Conservation (phyloP, 2,329 filamentous ascomycete genomes). For the Colletotrichum sp. region DNA sequence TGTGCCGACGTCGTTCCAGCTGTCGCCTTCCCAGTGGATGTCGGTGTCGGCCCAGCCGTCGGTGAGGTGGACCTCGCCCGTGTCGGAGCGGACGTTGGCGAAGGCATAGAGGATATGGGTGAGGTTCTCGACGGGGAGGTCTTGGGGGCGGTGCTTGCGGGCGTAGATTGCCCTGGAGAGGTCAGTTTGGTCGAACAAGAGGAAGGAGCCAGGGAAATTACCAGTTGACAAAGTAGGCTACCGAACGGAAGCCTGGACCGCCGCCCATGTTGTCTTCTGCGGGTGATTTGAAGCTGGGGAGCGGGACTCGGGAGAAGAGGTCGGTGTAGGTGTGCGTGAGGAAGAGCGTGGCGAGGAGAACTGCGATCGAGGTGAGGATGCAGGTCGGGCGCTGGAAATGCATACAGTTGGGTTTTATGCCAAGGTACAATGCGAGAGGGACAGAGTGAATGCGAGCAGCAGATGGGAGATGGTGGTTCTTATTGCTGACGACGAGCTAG, state of each 20-base stretch:
- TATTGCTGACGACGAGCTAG: not conserved
- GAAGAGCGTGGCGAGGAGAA: constrained; percentile 25
- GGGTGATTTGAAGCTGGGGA: not conserved
- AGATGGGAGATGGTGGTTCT: not conserved
- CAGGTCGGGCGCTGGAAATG: constrained; percentile 8
- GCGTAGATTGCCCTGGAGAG: constrained; percentile 77
- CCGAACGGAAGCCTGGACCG: constrained; percentile 62
- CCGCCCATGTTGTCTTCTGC: constrained; percentile 43
- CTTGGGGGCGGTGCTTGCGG: constrained; percentile 83
- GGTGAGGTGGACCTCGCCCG: constrained; percentile 76
- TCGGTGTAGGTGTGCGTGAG: constrained; percentile 24
- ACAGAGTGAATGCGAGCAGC: not conserved
- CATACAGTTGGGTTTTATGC: constrained; percentile 3
- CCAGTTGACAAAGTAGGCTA: constrained; percentile 80
- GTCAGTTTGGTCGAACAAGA: not conserved
- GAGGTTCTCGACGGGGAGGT: constrained; percentile 79
- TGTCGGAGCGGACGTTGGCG: constrained; percentile 80
- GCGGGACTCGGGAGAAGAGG: constrained; percentile 1
- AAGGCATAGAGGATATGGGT: constrained; percentile 93
- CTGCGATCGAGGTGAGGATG: constrained; percentile 23
- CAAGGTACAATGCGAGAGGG: not conserved
- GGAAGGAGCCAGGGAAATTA: constrained; percentile 15
- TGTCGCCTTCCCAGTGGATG: constrained; percentile 74
- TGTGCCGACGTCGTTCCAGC: constrained; percentile 73
- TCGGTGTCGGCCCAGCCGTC: constrained; percentile 73